phyloP scores from a whole-genome alignment of 176 grass and related monocot genomes.

The Phoenix dactylifera region DNA sequence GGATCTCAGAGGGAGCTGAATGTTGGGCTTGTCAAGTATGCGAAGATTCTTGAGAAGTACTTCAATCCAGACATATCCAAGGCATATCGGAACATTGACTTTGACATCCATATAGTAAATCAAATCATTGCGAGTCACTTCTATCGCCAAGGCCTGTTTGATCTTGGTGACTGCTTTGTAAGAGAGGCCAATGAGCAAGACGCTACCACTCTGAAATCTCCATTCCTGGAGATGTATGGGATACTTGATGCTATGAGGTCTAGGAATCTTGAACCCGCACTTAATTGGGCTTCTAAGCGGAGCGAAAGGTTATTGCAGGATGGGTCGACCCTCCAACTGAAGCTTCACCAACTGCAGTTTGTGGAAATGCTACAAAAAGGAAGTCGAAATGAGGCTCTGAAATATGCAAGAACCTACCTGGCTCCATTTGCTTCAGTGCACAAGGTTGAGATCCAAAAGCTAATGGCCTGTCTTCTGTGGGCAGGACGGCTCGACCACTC shows the following conservation, averaged over 20 bases:
- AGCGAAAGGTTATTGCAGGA: constrained; percentile 43
- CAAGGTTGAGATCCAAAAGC: constrained; percentile 45
- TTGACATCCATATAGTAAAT: constrained; percentile 55
- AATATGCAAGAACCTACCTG: constrained; percentile 55
- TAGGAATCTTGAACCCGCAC: constrained; percentile 58
- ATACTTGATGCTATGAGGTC: constrained; percentile 73
- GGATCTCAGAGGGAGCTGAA: constrained; percentile 67
- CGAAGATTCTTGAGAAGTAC: constrained; percentile 67
- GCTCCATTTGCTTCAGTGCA: constrained; percentile 38
- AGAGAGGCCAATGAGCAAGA: constrained; percentile 39
- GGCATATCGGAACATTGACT: constrained; percentile 71
- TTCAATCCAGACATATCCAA: constrained; percentile 77
- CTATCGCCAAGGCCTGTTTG: constrained; percentile 68
- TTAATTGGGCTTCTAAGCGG: constrained; percentile 63
- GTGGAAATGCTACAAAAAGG: constrained; percentile 60
- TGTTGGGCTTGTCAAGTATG: constrained; percentile 54
- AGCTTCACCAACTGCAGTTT: constrained; percentile 76
- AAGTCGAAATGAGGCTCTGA: constrained; percentile 36
- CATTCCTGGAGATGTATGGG: constrained; percentile 74
- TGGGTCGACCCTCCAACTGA: constrained; percentile 73
- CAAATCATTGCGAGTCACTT: constrained; percentile 72
- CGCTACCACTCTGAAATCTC: constrained; percentile 39
- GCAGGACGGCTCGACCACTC: constrained; percentile 55
- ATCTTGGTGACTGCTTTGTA: constrained; percentile 64
- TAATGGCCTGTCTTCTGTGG: constrained; percentile 74